phyloP scores from a whole-genome alignment of 2,329 filamentous ascomycete species.

The Paradendryphiella salina region DNA sequence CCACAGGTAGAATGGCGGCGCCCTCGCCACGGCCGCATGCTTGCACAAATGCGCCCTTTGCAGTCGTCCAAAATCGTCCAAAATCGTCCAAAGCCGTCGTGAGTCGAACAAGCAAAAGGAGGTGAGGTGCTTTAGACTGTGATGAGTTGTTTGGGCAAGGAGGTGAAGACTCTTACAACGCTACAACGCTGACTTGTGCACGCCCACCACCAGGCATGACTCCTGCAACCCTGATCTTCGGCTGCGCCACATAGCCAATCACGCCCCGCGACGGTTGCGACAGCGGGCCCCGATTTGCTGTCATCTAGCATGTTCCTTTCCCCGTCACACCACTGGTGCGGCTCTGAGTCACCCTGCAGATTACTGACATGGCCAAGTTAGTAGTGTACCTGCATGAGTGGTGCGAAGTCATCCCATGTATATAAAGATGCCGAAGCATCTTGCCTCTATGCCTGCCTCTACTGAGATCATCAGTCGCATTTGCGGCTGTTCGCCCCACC shows the following conservation, averaged over 20 bases:
- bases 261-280: constrained; percentile 27
- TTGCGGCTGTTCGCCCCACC: constrained; percentile 37
- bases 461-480: constrained; percentile 30
- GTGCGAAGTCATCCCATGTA: constrained; percentile 23
- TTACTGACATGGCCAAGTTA: constrained; percentile 32
- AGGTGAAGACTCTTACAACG: constrained; percentile 18
- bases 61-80: too few species aligned
- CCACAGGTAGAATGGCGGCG: background rate
- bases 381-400: constrained; percentile 26
- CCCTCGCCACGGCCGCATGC: background rate
- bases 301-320: constrained; percentile 21
- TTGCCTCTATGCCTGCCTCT: constrained; percentile 16
- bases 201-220: constrained; percentile 27
- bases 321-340: constrained; percentile 23
- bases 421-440: constrained; percentile 33
- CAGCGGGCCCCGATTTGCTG: constrained; percentile 24
- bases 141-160: constrained; percentile 13
- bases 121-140: constrained; percentile 1
- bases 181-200: constrained; percentile 21
- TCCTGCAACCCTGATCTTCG: constrained; percentile 31
- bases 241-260: constrained; percentile 40
- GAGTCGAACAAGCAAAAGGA: constrained; percentile 18
- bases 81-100: constrained; percentile 3
- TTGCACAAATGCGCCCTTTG: constrained; percentile 10
- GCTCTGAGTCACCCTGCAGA: constrained; percentile 44